Evolutionary conservation across 805 yeast genomes (phyloP).

Genomic region (Ogataea dorogensis): DNA sequence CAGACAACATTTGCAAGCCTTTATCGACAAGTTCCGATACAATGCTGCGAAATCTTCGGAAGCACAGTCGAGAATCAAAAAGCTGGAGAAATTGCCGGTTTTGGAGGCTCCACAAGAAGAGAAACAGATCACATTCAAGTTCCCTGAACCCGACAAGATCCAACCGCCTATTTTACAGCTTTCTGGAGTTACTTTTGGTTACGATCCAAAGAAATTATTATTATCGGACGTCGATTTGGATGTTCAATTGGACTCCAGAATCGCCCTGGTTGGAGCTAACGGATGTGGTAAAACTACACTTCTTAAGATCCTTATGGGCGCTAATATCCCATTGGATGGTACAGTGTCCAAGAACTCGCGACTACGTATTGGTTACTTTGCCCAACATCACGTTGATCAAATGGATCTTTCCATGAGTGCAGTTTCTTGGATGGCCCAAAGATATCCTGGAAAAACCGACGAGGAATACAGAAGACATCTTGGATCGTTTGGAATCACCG

Average conservation of each 20-base stretch:
- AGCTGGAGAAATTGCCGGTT: constrained; percentile 89
- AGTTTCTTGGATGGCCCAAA: constrained; percentile 88
- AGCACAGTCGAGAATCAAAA: constrained; percentile 97
- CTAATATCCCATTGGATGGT: constrained; percentile 72
- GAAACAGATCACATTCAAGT: constrained; percentile 75
- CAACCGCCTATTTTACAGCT: constrained; percentile 93
- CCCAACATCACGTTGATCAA: constrained; percentile 98
- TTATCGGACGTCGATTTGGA: constrained; percentile 80
- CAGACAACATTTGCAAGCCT: constrained; percentile 88
- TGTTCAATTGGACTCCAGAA: constrained; percentile 90
- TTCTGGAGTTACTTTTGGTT: constrained; percentile 84
- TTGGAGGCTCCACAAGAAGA: constrained; percentile 95
- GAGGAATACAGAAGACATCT: constrained; percentile 96
- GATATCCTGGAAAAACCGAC: constrained; percentile 89
- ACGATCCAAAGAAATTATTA: constrained; percentile 60
- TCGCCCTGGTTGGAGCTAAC: constrained; percentile 97
- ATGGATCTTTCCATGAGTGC: constrained; percentile 87
- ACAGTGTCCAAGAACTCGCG: constrained; percentile 77
- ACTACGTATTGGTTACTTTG: constrained; percentile 91
- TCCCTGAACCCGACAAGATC: constrained; percentile 91
- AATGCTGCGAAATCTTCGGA: constrained; percentile 97
- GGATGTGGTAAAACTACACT: constrained; percentile 99
- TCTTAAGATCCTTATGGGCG: constrained; percentile 81
- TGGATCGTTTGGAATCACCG: constrained; percentile 97
- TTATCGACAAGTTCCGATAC: constrained; percentile 94